Evolutionary conservation across 352 stramenopile species (phyloP), one percentile per base, ranked within the genome.

Genomic region (Phytopythium montanum): DNA sequence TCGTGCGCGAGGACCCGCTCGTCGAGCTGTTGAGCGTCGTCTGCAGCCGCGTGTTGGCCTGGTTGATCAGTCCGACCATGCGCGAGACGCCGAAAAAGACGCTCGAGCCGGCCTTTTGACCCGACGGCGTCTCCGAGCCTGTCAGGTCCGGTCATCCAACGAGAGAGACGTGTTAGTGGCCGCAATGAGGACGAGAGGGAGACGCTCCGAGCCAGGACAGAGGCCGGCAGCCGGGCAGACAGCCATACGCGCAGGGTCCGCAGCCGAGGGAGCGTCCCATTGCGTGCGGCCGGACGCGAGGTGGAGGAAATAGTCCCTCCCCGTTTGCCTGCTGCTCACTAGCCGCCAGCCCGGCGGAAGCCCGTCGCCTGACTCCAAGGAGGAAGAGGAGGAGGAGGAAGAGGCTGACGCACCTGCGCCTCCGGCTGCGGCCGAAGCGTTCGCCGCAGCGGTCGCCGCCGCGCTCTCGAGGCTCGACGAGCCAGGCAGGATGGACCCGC

Each of bases 291-390:
- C 78, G 39, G 79, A 84, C 16, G 81, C 65, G 42, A 93, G 36
- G 57, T 93, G 83, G 39, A 93, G 65, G 65, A 80, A 93, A 48
- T 93, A 91, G 49, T 87, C 79, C 38, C 70, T 75, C 29, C 81
- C 81, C 42, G 74, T 80, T 57, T 87, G 69, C 21, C 84, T 72
- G 66, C 81, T 91, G 64, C 72, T 81, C 54, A 90, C 66, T 60
- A 89, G 67, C 34, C 81, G 79, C 84, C 84, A 93, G 34, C 81
- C 83, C 8, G 69, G 57, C 41, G 77, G 81, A 25, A 91, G 60
- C 42, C 76, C 78, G 36, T 79, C 62, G 12, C 31, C 31, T 26
- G 26, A 34, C 9, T 0, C 33, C 2, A 12, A 38, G 2, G 33
- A 4, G 29, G 9, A 38, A 6, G 33, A 12, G 33, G 33, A 38